phyloP scores from a whole-genome alignment of 148 eudicot genomes.

The Cornus suecica region DNA sequence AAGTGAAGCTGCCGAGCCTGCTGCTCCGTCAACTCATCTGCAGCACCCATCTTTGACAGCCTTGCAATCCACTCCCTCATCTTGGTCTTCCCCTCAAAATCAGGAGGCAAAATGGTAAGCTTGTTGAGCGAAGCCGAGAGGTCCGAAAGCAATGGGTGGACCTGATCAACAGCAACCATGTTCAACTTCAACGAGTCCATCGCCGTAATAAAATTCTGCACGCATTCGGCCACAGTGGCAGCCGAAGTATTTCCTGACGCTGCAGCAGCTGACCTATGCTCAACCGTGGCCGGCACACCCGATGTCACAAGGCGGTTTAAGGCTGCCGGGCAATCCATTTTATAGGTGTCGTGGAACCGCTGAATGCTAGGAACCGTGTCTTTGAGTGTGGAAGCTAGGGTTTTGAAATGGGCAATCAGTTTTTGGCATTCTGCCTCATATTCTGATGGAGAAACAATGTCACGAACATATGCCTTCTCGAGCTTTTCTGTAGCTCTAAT shows the following conservation, averaged over 20 bases:
- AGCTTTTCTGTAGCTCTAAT: slow-evolving; percentile 82
- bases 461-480: slow-evolving; percentile 74
- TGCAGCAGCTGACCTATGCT: slow-evolving; percentile 63
- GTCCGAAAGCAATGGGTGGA: slow-evolving; percentile 68
- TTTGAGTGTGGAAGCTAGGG: slow-evolving; percentile 58
- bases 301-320: slow-evolving; percentile 61
- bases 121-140: slow-evolving; percentile 60
- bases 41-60: slow-evolving; percentile 71
- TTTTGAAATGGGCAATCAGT: slow-evolving; percentile 73
- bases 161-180: slow-evolving; percentile 85
- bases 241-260: slow-evolving; percentile 35
- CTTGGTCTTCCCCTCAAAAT: slow-evolving; percentile 76
- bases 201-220: slow-evolving; percentile 66
- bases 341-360: slow-evolving; percentile 50
- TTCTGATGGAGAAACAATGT: slow-evolving; percentile 53
- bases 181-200: slow-evolving; percentile 78
- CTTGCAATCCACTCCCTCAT: slow-evolving; percentile 69
- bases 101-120: slow-evolving; percentile 58
- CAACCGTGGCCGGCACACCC: slow-evolving; percentile 87
- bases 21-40: slow-evolving; percentile 73
- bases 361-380: slow-evolving; percentile 76
- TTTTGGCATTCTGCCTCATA: slow-evolving; percentile 78
- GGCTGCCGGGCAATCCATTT: slow-evolving; percentile 72
- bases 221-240: slow-evolving; percentile 68
- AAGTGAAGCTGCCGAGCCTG: slow-evolving; percentile 87